Evolutionary conservation across 176 grass and related monocot species (phyloP).

Genomic region (Poa pratensis): DNA sequence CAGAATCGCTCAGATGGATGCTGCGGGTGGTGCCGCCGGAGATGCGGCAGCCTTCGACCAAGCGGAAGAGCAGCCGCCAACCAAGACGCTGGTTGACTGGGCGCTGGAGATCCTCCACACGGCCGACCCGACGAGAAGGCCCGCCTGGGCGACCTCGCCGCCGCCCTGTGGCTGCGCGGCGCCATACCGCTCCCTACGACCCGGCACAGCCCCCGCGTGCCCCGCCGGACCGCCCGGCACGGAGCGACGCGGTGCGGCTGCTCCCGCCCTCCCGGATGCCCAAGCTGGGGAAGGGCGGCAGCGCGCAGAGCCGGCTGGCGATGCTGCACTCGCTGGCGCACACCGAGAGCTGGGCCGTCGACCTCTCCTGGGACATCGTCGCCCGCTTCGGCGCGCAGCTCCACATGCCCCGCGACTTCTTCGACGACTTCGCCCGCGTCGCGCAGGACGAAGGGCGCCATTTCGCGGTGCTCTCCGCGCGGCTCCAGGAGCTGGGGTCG

Average conservation of each 20-base stretch:
- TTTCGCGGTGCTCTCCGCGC: slow-evolving; percentile 64
- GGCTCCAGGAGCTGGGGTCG: slow-evolving; percentile 69
- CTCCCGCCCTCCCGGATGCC: slow-evolving; percentile 66
- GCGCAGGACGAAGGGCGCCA: slow-evolving; percentile 80
- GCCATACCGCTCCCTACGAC: slow-evolving; percentile 61
- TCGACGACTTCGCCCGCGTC: slow-evolving; percentile 77
- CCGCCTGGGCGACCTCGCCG: slow-evolving; percentile 59
- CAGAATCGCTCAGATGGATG: slow-evolving; percentile 36
- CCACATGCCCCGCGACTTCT: slow-evolving; percentile 77
- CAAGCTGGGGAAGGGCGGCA: slow-evolving; percentile 85
- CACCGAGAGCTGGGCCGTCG: slow-evolving; percentile 97
- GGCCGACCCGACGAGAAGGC: slow-evolving; percentile 79
- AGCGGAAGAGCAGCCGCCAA: not conserved
- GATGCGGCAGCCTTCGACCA: not conserved
- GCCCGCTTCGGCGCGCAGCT: slow-evolving; percentile 68
- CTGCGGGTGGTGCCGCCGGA: not conserved
- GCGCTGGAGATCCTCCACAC: slow-evolving; percentile 70
- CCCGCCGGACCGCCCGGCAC: slow-evolving; percentile 65
- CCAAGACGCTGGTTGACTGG: slow-evolving; percentile 77
- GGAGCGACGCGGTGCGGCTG: slow-evolving; percentile 70
- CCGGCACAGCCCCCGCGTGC: slow-evolving; percentile 7
- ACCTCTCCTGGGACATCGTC: slow-evolving; percentile 92
- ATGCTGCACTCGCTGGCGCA: slow-evolving; percentile 90
- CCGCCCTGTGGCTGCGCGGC: slow-evolving; percentile 61
- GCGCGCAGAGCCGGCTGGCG: slow-evolving; percentile 76